phyloP scores from a whole-genome alignment of 306 rosid genomes.

The Lathyrus aphaca region DNA sequence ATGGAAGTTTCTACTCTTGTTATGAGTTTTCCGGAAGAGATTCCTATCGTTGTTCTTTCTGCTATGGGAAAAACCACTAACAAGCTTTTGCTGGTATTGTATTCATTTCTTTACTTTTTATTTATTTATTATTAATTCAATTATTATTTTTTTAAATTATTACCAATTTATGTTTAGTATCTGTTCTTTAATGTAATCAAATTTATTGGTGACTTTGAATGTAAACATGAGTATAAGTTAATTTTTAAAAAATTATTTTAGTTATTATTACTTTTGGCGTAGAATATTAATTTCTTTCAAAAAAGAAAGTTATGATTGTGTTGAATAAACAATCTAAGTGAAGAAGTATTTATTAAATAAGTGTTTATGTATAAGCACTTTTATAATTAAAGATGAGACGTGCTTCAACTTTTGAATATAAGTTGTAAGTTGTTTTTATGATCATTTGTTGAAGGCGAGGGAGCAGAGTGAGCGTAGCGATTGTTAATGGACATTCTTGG shows the following conservation, averaged over 20 bases:
- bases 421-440: not conserved
- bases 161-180: too few species aligned
- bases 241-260: too few species aligned
- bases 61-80: constrained; percentile 98
- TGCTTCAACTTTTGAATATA: not conserved
- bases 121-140: not conserved
- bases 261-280: not conserved
- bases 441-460: too few species aligned
- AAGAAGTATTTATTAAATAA: not conserved
- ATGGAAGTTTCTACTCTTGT: constrained; percentile 78
- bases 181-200: too few species aligned
- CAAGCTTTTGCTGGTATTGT: constrained; percentile 93
- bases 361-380: not conserved
- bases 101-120: not conserved
- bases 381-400: not conserved
- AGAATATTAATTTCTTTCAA: not conserved
- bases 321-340: not conserved
- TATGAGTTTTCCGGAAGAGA: constrained; percentile 79
- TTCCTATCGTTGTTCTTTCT: constrained; percentile 88
- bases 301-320: not conserved
- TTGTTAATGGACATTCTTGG: too few species aligned
- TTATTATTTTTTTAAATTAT: too few species aligned
- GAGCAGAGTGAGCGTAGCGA: too few species aligned
- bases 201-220: too few species aligned
- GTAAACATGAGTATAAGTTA: too few species aligned